Evolutionary conservation across 306 rosid species (phyloP), one percentile per base, ranked within the genome.

Genomic region (Luffa aegyptiaca): DNA sequence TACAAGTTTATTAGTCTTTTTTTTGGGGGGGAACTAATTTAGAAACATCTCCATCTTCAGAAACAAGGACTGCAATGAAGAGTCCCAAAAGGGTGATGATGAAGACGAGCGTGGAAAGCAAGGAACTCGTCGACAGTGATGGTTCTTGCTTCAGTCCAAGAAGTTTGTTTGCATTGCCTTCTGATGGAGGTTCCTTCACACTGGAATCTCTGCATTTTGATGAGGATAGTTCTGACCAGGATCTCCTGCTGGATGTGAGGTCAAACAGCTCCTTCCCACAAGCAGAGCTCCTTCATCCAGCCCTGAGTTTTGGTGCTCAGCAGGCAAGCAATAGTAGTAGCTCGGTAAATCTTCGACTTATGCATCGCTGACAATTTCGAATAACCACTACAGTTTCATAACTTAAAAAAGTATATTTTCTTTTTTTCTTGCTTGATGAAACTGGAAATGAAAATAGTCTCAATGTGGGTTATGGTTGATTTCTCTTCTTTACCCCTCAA

Each of bases 241-340:
- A 87, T 81, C 86, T 96, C 66, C 92, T 96, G 76, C 84, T 96
- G 79, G 97, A 96, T 58, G 92, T 96, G 81, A 93, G 97, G 21
- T 93, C 93, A 46, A 89, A 96, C 42, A 87, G 87, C 79, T 93
- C 93, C 44, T 96, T 91, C 44, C 94, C 96, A 6, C 89, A 93
- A 84, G 99, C 99, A 83, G 98, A 96, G 84, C 97, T 96, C 26
- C 85, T 96, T 73, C 86, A 64, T 56, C 96, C 97, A 49, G 44
- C 86, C 39, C 37, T 78, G 82, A 89, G 86, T 85, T 88, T 85
- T 75, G 90, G 86, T 64, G 88, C 88, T 53, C 96, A 76, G 66
- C 86, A 88, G 84, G 91, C 97, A 79, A 91, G 98, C 89, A 87
- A 90, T 79, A 90, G 96, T 79, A 90, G 97, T 85, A 90, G 90